These are phyloP conservation scores for Fraxinus platypoda DNA, from an alignment of 305 asterid species.

Conservation along the genomic window DNA sequence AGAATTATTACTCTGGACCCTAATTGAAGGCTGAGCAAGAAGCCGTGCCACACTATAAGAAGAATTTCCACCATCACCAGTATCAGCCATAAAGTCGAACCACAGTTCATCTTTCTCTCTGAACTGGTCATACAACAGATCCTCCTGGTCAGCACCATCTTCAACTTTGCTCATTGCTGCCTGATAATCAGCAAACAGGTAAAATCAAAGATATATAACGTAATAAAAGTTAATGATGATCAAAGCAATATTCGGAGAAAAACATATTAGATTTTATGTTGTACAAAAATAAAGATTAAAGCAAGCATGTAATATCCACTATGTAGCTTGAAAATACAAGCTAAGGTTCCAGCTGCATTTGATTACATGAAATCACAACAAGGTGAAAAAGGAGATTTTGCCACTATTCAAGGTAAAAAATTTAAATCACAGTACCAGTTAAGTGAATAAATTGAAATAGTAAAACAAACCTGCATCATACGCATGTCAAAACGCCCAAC, in stretches of 20 bases:
- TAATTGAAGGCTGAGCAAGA: conserved; percentile 88
- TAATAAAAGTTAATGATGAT: neutral
- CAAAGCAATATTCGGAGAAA: neutral
- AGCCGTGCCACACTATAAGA: conserved; percentile 90
- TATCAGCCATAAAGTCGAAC: conserved; percentile 99
- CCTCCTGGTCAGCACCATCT: conserved; percentile 75
- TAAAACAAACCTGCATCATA: conserved; percentile 86
- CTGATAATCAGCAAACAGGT: conserved; percentile 37
- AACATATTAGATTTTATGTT: neutral
- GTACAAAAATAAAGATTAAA: neutral
- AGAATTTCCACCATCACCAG: conserved; percentile 99
- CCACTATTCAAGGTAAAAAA: neutral
- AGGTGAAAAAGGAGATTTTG: neutral
- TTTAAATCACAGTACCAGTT: neutral
- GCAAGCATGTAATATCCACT: neutral
- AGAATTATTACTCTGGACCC: conserved; percentile 52
- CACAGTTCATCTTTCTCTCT: conserved; percentile 81
- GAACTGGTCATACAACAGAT: conserved; percentile 85
- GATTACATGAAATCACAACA: neutral
- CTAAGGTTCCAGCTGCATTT: neutral
- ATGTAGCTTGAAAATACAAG: neutral
- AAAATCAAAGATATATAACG: conserved; percentile 11
- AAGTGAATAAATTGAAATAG: neutral
- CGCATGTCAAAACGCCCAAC: conserved; percentile 99
- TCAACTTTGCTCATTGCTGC: conserved; percentile 95